Percentiles rank a stretch among this genome's conserved stretches.
phyloP scores from a whole-genome alignment of 495 filamentous ascomycete species.

The Hypoxylon fragiforme region DNA sequence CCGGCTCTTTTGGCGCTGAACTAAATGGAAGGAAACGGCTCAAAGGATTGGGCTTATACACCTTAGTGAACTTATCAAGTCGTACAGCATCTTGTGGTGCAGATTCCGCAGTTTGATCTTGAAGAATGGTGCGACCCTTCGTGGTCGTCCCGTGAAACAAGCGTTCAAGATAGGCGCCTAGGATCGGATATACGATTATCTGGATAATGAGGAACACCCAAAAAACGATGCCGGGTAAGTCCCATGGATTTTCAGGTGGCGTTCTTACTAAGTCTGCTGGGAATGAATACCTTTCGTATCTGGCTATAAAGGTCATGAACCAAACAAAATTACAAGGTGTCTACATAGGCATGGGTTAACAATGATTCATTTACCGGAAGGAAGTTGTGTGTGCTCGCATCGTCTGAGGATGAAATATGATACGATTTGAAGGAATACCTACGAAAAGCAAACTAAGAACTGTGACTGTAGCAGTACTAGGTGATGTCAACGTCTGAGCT shows the following conservation, averaged over 20 bases:
- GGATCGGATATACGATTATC: constrained; percentile 68
- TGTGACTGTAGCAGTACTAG: constrained; percentile 60
- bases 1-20: constrained; percentile 59
- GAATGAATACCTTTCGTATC: constrained; percentile 61
- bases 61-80: constrained; percentile 70
- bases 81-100: constrained; percentile 59
- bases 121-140: constrained; percentile 58
- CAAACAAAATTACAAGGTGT: constrained; percentile 77
- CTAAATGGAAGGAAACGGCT: constrained; percentile 59
- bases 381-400: neutral
- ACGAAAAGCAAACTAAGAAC: constrained; percentile 69
- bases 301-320: constrained; percentile 68
- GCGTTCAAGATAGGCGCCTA: constrained; percentile 74
- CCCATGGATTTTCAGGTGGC: constrained; percentile 64
- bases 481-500: constrained; percentile 63
- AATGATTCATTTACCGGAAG: neutral
- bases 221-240: constrained; percentile 64
- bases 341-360: constrained; percentile 6
- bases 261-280: constrained; percentile 58
- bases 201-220: constrained; percentile 74
- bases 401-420: neutral
- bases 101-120: constrained; percentile 38
- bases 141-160: constrained; percentile 73
- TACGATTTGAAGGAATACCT: constrained; percentile 12
- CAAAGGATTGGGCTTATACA: constrained; percentile 68